phyloP scores from a whole-genome alignment of 2,329 filamentous ascomycete genomes.

The Ceratocystis colombiana region DNA sequence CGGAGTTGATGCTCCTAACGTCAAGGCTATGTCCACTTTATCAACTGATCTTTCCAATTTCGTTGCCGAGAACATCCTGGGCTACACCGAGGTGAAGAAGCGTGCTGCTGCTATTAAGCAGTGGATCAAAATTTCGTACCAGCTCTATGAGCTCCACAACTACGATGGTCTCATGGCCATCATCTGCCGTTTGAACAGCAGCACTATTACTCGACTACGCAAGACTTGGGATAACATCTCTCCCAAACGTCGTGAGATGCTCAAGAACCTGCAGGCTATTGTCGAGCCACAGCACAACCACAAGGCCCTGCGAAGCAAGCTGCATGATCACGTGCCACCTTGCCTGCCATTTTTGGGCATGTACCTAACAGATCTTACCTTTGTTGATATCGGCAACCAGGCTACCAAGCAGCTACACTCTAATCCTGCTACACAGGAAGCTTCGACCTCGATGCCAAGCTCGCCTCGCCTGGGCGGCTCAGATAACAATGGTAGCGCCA shows the following conservation, averaged over 20 bases:
- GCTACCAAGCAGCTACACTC: conserved; percentile 64
- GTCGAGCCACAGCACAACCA: conserved; percentile 89
- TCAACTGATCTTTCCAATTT: conserved; percentile 89
- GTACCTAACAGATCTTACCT: conserved; percentile 91
- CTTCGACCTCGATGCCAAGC: conserved; percentile 47
- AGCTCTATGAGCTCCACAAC: conserved; percentile 82
- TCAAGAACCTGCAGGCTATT: conserved; percentile 70
- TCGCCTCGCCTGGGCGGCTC: conserved; percentile 39
- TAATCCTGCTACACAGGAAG: conserved; percentile 29
- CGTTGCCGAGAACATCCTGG: conserved; percentile 84
- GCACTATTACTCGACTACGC: conserved; percentile 76
- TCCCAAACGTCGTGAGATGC: conserved; percentile 66
- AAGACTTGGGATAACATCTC: conserved; percentile 89
- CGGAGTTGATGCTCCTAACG: conserved; percentile 70
- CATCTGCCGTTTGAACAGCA: conserved; percentile 85
- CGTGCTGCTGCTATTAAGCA: conserved; percentile 86
- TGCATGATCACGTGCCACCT: conserved; percentile 78
- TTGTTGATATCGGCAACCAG: conserved; percentile 89
- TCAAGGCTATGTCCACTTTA: conserved; percentile 84
- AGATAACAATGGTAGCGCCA: not conserved
- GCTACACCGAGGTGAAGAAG: conserved; percentile 84
- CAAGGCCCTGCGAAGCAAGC: conserved; percentile 67
- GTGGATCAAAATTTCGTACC: conserved; percentile 89
- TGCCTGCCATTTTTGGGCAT: conserved; percentile 94
- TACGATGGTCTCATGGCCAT: conserved; percentile 97